These are phyloP conservation scores for Cercospora citrullina DNA, from an alignment of 2,329 filamentous ascomycete species.

Conservation along the genomic window DNA sequence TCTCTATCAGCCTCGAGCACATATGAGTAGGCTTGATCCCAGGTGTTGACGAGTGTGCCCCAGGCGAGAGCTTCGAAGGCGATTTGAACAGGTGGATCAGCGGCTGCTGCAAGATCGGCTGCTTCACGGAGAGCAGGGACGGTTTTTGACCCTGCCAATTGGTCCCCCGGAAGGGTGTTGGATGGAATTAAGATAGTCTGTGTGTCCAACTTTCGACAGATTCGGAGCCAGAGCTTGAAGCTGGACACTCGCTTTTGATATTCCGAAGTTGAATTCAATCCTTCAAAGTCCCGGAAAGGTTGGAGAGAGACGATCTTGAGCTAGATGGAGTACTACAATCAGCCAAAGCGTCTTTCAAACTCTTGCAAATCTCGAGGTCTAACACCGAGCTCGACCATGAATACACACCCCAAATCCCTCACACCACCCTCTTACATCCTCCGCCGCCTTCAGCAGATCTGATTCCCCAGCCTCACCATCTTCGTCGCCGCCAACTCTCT, in stretches of 20 bases:
- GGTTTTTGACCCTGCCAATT: constrained; percentile 57
- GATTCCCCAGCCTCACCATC: neutral
- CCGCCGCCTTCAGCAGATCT: constrained; percentile 57
- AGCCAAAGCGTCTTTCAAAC: neutral
- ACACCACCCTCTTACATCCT: constrained; percentile 59
- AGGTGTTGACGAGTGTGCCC: constrained; percentile 68
- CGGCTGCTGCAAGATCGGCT: constrained; percentile 64
- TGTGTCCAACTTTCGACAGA: constrained; percentile 64
- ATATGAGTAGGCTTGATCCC: constrained; percentile 70
- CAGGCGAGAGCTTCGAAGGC: constrained; percentile 73
- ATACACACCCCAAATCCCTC: constrained; percentile 43
- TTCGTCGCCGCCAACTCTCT: constrained; percentile 41
- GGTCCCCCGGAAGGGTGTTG: constrained; percentile 60
- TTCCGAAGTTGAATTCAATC: constrained; percentile 61
- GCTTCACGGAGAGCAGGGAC: constrained; percentile 62
- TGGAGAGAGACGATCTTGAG: constrained; percentile 68
- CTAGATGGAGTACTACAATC: neutral
- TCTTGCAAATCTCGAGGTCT: neutral
- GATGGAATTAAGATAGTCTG: constrained; percentile 73
- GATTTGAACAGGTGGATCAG: constrained; percentile 58
- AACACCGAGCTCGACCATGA: neutral
- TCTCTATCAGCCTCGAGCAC: constrained; percentile 62
- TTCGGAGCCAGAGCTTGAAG: constrained; percentile 66
- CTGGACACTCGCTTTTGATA: constrained; percentile 61
- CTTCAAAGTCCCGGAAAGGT: constrained; percentile 76